These are phyloP conservation scores for Hypoxylon sp. DNA, from an alignment of 2,329 filamentous ascomycete species.

Conservation along the genomic window DNA sequence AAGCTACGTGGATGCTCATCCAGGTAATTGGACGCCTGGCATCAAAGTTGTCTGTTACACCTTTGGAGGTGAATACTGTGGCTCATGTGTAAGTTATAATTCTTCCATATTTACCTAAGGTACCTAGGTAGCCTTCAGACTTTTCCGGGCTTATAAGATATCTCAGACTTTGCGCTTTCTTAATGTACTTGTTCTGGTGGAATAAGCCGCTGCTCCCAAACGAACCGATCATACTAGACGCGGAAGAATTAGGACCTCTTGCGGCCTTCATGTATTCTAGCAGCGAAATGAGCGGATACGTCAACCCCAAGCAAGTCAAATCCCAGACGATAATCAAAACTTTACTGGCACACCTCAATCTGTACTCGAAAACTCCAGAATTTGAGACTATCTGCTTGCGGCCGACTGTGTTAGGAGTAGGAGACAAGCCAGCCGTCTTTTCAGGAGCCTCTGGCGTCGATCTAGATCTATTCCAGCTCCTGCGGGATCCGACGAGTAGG, in stretches of 20 bases:
- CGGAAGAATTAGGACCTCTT: constrained; percentile 17
- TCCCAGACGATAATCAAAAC: constrained; percentile 15
- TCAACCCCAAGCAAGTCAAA: constrained; percentile 8
- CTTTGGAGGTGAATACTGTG: constrained; percentile 26
- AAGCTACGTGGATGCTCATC: constrained; percentile 25
- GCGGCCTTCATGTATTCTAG: constrained; percentile 24
- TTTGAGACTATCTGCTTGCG: constrained; percentile 13
- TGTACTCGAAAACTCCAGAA: constrained; percentile 13
- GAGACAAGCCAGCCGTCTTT: not conserved
- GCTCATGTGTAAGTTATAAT: constrained; percentile 20
- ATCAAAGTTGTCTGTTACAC: constrained; percentile 12
- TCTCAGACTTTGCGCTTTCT: constrained; percentile 19
- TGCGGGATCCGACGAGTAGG: not conserved
- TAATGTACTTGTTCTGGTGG: constrained; percentile 30
- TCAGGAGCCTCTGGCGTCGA: not conserved
- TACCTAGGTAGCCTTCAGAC: not conserved
- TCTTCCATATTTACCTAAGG: not conserved
- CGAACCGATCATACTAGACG: constrained; percentile 19
- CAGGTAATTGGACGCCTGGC: constrained; percentile 18
- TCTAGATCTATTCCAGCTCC: not conserved
- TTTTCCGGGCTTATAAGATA: not conserved
- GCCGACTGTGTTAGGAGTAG: not conserved
- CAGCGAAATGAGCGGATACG: constrained; percentile 5
- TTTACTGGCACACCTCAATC: constrained; percentile 3
- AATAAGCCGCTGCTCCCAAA: constrained; percentile 21